phyloP scores from a whole-genome alignment of 1,284 basidiomycete genomes.

The Agaricales sp. region DNA sequence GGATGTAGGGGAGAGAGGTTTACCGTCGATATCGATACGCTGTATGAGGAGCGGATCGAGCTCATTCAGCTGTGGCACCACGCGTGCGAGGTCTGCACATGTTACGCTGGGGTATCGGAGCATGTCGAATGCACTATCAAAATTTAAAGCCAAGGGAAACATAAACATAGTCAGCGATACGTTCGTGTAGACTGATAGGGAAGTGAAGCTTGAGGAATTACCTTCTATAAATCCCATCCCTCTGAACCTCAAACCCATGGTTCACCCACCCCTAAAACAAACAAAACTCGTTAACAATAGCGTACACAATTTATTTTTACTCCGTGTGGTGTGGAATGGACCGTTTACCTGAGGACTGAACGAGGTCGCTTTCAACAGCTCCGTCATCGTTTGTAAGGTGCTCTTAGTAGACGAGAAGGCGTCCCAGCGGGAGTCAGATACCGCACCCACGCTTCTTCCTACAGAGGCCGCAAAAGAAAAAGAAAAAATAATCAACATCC shows the following conservation, averaged over 20 bases:
- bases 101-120: constrained; percentile 55
- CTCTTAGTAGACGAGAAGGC: constrained; percentile 35
- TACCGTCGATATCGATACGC: constrained; percentile 64
- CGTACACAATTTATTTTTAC: constrained; percentile 4
- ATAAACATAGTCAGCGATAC: too few relatives aligned
- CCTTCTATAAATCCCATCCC: constrained; percentile 56
- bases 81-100: constrained; percentile 30
- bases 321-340: not conserved
- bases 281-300: not conserved
- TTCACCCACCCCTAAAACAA: constrained; percentile 47
- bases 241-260: constrained; percentile 43
- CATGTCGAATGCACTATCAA: constrained; percentile 66
- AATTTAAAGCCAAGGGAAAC: too few relatives aligned
- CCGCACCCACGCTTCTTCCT: constrained; percentile 45
- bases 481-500: too few relatives aligned
- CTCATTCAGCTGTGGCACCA: constrained; percentile 45
- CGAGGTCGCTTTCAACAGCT: constrained; percentile 34
- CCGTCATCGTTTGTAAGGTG: constrained; percentile 41
- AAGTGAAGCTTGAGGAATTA: too few relatives aligned
- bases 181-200: too few relatives aligned
- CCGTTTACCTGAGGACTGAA: constrained; percentile 50
- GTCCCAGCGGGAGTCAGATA: constrained; percentile 58
- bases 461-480: constrained; percentile 6
- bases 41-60: constrained; percentile 43
- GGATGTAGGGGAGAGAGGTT: not conserved